A percentile compares a stretch with the other conserved stretches of the same genome.
phyloP scores from a whole-genome alignment of 331 rosid genomes.

The Quercus tomentella region DNA sequence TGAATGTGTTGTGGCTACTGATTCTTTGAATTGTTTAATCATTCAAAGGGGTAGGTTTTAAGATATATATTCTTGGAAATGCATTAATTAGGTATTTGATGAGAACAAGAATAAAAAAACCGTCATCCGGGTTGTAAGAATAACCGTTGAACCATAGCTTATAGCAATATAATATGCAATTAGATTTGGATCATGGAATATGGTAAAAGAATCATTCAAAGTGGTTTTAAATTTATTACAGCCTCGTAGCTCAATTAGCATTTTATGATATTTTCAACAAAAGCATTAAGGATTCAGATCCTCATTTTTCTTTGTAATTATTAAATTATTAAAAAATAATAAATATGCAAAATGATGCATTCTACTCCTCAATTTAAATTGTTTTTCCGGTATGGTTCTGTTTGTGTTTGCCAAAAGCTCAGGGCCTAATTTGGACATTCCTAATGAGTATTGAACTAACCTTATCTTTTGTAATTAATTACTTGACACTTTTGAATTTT shows the following conservation, averaged over 20 bases:
- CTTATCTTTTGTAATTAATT: no score
- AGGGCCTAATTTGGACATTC: neutral
- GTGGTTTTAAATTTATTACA: neutral
- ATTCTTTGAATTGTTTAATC: neutral
- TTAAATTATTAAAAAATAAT: no score
- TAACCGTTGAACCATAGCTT: neutral
- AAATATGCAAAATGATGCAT: neutral
- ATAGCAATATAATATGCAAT: neutral
- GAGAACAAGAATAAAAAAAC: neutral
- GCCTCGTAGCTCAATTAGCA: no score
- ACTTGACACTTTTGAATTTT: no score
- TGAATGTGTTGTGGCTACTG: neutral
- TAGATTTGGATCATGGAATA: neutral
- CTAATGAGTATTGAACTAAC: no score
- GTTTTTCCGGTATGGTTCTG: neutral
- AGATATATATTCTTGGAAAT: neutral
- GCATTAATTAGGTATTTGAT: neutral
- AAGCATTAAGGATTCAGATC: no score
- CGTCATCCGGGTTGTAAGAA: neutral
- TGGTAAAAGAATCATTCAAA: neutral
- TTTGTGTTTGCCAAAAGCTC: neutral
- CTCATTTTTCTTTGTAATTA: no score
- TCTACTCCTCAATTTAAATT: neutral
- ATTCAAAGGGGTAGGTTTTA: neutral
- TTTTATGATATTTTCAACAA: no score